phyloP scores from a whole-genome alignment of 2,329 filamentous ascomycete genomes.

The Pseudogymnoascus sp. region DNA sequence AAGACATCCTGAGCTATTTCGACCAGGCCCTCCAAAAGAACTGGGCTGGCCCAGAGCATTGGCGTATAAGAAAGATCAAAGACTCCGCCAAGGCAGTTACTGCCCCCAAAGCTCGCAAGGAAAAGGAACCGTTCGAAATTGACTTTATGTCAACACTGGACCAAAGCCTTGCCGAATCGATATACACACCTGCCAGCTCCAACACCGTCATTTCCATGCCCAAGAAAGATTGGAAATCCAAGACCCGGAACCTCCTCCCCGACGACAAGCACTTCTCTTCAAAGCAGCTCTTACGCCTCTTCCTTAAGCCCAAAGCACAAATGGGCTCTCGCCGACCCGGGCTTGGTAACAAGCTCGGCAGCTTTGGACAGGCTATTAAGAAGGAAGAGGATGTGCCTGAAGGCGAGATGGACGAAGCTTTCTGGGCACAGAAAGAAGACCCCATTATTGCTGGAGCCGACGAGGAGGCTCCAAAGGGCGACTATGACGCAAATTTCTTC shows the following conservation, averaged over 20 bases:
- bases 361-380: slow-evolving; percentile 36
- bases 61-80: slow-evolving; percentile 94
- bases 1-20: slow-evolving; percentile 97
- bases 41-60: slow-evolving; percentile 97
- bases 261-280: slow-evolving; percentile 99
- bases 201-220: slow-evolving; percentile 78
- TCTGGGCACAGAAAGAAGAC: slow-evolving; percentile 74
- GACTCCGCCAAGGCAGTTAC: slow-evolving; percentile 59
- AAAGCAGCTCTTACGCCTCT: slow-evolving; percentile 78
- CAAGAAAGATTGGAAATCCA: slow-evolving; percentile 93
- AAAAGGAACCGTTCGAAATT: slow-evolving; percentile 94
- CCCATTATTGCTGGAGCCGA: slow-evolving; percentile 45
- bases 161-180: slow-evolving; percentile 61
- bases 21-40: slow-evolving; percentile 95
- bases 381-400: slow-evolving; percentile 54
- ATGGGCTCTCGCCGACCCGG: slow-evolving; percentile 61
- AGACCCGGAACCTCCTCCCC: slow-evolving; percentile 84
- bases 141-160: slow-evolving; percentile 77
- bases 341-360: slow-evolving; percentile 39
- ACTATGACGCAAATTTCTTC: slow-evolving; percentile 98
- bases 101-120: slow-evolving; percentile 66
- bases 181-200: slow-evolving; percentile 75
- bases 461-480: slow-evolving; percentile 56
- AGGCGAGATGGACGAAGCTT: slow-evolving; percentile 87
- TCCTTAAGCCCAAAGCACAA: slow-evolving; percentile 88